Evolutionary conservation across 352 stramenopile species (phyloP).

Genomic region (Phytophthora tentaculata): DNA sequence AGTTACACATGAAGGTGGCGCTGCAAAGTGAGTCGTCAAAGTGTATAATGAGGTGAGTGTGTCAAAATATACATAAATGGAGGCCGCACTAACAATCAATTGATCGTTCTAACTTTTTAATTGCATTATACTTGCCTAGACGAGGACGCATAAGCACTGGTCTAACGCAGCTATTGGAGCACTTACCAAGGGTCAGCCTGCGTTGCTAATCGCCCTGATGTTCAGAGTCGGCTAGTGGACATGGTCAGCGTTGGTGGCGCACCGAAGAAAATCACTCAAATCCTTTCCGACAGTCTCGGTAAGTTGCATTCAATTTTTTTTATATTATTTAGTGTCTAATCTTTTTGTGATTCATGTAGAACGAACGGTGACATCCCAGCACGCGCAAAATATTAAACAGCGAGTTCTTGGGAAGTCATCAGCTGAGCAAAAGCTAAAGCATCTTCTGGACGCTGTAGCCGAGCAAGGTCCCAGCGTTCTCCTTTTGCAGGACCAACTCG

Average conservation of each 20-base stretch:
- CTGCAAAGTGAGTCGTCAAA: background rate
- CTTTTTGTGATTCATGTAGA: background rate
- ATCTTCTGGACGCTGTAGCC: background rate
- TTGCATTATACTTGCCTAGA: background rate
- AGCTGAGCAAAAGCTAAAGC: background rate
- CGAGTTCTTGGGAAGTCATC: background rate
- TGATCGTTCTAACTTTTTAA: background rate
- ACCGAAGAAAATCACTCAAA: background rate
- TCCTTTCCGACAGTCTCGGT: background rate
- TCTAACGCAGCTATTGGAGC: background rate
- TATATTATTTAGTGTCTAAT: background rate
- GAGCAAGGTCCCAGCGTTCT: background rate
- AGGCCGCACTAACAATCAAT: background rate
- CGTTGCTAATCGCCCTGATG: background rate
- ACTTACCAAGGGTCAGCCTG: background rate
- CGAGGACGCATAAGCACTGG: background rate
- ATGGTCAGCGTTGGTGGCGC: background rate
- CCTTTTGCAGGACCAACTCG: conserved; percentile 9
- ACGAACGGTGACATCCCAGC: background rate
- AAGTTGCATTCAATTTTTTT: background rate
- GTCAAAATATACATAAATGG: background rate
- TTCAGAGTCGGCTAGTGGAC: background rate
- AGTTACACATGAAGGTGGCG: background rate
- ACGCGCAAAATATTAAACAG: background rate
- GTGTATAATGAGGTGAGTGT: background rate